Evolutionary conservation across 352 stramenopile genomes (phyloP).

Genomic region (Globisporangium solare): DNA sequence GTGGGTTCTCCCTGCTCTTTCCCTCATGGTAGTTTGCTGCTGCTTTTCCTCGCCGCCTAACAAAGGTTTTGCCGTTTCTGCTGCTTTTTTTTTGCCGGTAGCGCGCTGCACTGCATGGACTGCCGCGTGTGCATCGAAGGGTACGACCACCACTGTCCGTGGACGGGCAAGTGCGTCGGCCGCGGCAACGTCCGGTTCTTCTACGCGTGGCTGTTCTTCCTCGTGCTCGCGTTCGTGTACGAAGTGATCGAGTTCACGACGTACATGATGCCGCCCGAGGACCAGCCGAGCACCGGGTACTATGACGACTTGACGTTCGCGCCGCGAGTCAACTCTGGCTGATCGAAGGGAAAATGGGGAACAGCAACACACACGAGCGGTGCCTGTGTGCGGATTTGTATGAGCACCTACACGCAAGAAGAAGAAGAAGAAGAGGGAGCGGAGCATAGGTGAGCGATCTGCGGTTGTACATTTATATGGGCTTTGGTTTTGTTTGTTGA

Average conservation of each 20-base stretch:
- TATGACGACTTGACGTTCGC: constrained; percentile 12
- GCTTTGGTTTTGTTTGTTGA: too few species aligned
- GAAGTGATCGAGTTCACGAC: constrained; percentile 86
- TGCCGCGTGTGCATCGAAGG: constrained; percentile 85
- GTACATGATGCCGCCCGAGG: constrained; percentile 71
- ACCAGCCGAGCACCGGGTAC: constrained; percentile 20
- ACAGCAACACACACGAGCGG: too few species aligned
- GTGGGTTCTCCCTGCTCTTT: too few species aligned
- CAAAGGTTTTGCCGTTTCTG: too few species aligned
- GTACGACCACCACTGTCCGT: constrained; percentile 92
- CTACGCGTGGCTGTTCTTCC: constrained; percentile 79
- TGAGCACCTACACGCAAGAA: too few species aligned
- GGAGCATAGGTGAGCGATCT: too few species aligned
- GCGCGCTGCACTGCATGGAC: constrained; percentile 81
- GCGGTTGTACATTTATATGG: too few species aligned
- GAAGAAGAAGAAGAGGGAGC: too few species aligned
- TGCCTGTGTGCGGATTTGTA: too few species aligned
- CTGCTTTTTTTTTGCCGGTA: constrained; percentile 12
- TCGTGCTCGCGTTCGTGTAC: constrained; percentile 85
- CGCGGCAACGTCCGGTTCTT: constrained; percentile 78
- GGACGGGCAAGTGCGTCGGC: constrained; percentile 90
- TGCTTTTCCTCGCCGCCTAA: too few species aligned
- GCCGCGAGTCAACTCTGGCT: neutral
- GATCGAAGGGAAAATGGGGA: too few species aligned
- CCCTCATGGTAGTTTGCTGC: too few species aligned